These are phyloP conservation scores for Saraca asoca DNA, from an alignment of 331 rosid genomes.

Conservation along the genomic window DNA sequence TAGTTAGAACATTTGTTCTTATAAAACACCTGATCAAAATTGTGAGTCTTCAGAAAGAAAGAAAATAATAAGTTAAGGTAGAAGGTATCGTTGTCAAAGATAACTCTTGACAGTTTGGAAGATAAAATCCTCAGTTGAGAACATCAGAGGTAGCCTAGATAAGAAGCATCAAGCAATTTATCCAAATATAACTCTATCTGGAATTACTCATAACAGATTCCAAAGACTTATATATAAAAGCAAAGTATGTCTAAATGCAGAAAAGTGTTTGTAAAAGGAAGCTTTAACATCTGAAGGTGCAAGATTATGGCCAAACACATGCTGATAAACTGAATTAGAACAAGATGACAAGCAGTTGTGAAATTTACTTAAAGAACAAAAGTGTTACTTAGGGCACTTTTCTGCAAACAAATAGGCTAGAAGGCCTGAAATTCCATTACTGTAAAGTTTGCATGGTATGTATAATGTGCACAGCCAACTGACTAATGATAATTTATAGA, in stretches of 20 bases:
- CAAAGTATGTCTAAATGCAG: conserved; percentile 15
- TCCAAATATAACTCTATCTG: conserved; percentile 12
- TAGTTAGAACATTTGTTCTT: conserved; percentile 36
- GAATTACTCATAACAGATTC: neutral
- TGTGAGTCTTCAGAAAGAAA: neutral
- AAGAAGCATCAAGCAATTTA: conserved; percentile 8
- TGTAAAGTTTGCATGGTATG: too few species aligned
- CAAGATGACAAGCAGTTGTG: too few species aligned
- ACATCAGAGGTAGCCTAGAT: conserved; percentile 12
- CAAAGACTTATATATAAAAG: conserved; percentile 15
- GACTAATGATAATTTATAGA: neutral
- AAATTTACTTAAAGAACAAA: too few species aligned
- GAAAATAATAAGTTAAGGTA: conserved; percentile 6
- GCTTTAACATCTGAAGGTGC: too few species aligned
- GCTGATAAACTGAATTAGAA: too few species aligned
- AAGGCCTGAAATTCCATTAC: too few species aligned
- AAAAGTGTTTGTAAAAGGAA: neutral
- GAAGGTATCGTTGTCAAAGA: conserved; percentile 24
- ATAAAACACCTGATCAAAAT: too few species aligned
- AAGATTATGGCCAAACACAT: too few species aligned
- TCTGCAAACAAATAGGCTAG: too few species aligned
- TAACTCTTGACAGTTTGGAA: conserved; percentile 9
- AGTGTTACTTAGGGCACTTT: too few species aligned
- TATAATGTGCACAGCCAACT: conserved; percentile 2
- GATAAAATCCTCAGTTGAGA: conserved; percentile 2